Base-by-base conservation (phyloP, 441 rosid genomes). In the Flueggea neowawraea region DNA sequence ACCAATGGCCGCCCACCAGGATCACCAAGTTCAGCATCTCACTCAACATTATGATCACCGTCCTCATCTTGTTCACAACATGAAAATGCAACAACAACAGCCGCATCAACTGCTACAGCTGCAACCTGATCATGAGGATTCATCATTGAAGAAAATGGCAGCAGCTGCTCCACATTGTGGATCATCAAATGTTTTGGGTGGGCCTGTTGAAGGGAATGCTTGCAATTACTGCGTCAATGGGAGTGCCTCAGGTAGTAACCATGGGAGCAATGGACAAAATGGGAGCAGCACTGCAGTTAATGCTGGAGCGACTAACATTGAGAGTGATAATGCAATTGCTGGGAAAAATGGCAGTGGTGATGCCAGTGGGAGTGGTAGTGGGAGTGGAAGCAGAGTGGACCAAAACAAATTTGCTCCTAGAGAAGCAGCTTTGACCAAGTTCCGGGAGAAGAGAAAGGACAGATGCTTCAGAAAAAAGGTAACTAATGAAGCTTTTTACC, bases 241-340 rank as follows among this genome's bases (percentile, higher is more conserved):
- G 75, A 86, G 89, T 62, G 80, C 66, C 65, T 84, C 87, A 6
- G 84, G 85, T 31, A 86, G 87, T 75, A 83, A 85, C 72, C 82
- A 70, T 43, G 87, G 85, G 47, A 81, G 84, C 75, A 79, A 85
- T 69, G 81, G 80, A 39, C 81, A 74, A 67, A 71, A 78, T 58
- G 84, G 86, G 62, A 75, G 87, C 69, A 80, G 78, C 69, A 66
- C 60, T 63, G 84, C 71, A n/a, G 71, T 76, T 57, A 78, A 78
- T 61, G 74, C 75, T 57, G 79, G 73, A 51, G 68, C 65, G 61
- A 65, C 63, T 31, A 80, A 86, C 50, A 52, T 66, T 39, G 75
- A 71, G 64, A 77, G 82, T 60, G 75, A 80, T 51, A 73, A 74
- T 45, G 68, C 78, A 53, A 59, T 65, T 61, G 80, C 65, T 71